These are phyloP conservation scores for Silene uniflora DNA, from an alignment of 148 eudicot genomes.

Conservation along the genomic window DNA sequence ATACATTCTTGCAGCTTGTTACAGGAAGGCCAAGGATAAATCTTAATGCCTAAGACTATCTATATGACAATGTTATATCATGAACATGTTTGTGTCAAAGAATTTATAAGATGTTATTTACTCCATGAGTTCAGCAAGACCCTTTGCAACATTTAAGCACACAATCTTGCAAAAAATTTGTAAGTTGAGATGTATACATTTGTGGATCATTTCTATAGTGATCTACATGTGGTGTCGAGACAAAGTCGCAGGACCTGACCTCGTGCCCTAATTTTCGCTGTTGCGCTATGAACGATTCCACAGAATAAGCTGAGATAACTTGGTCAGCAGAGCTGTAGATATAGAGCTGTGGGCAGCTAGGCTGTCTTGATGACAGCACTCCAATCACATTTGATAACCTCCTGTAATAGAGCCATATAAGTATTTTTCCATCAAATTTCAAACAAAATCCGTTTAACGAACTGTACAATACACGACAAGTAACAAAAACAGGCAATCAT, in stretches of 20 bases:
- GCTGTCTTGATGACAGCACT: slow-evolving; percentile 64
- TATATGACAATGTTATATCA: neutral
- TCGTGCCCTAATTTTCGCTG: slow-evolving; percentile 70
- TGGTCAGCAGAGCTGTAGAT: slow-evolving; percentile 91
- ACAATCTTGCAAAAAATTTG: slow-evolving; percentile 75
- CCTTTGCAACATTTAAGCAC: slow-evolving; percentile 63
- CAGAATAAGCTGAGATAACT: slow-evolving; percentile 74
- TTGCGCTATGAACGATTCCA: slow-evolving; percentile 76
- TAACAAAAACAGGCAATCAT: too few relatives aligned
- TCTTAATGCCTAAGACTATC: slow-evolving; percentile 6
- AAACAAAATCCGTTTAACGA: neutral
- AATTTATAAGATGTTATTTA: slow-evolving; percentile 14
- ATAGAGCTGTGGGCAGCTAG: slow-evolving; percentile 87
- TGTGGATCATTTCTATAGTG: slow-evolving; percentile 88
- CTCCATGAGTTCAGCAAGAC: slow-evolving; percentile 27
- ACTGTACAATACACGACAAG: too few relatives aligned
- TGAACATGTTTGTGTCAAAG: slow-evolving; percentile 11
- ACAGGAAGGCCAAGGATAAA: slow-evolving; percentile 5
- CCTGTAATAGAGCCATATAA: slow-evolving; percentile 44
- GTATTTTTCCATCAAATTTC: slow-evolving; percentile 1
- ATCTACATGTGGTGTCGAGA: slow-evolving; percentile 93
- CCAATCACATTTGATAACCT: slow-evolving; percentile 77
- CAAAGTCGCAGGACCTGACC: slow-evolving; percentile 87
- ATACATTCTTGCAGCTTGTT: slow-evolving; percentile 2
- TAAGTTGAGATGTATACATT: slow-evolving; percentile 78